Base-by-base conservation (phyloP, 352 stramenopile species). In the Pythium chondricola region DNA sequence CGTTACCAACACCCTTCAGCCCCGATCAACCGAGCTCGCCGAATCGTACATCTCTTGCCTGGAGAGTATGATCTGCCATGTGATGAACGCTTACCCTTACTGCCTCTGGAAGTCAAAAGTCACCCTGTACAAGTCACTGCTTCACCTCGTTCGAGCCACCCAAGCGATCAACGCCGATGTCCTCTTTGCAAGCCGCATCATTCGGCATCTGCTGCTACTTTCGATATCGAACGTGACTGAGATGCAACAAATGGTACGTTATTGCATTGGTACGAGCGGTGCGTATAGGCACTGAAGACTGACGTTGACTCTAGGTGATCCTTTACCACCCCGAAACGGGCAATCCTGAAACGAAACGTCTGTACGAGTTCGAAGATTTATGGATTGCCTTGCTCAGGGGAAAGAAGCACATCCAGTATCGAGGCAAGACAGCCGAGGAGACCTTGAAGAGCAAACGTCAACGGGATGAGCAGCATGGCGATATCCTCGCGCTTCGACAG, bases 281-380 rank as follows among this genome's bases (percentile, higher is more conserved):
- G n/a, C n/a, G n/a, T n/a, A n/a, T n/a, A n/a, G n/a, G n/a, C n/a
- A n/a, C n/a, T n/a, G n/a, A n/a, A n/a, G n/a, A n/a, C n/a, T n/a
- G n/a, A n/a, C n/a, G n/a, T n/a, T n/a, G n/a, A n/a, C n/a, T n/a
- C n/a, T n/a, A n/a, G n/a, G 31, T 71, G 13, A 56, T 71, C 32
- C 49, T 93, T 1, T 89, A 87, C 53, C 78, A 93, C 39, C 82
- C 79, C 1, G 79, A 91, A 25, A 91, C 82, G 6, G 82, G 82
- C 21, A 67, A 74, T 26, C 18, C 69, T 4, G 82, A 85, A 40
- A 83, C 75, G 42, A 83, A 83, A 20, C 66, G 91, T 25, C 45
- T 93, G 7, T 93, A 80, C 42, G 78, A 88, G 10, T 91, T 83
- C 36, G 77, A 89, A 58, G 61, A 63, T 1, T 71, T 93, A 18